These are phyloP conservation scores for Sicyos baderoa DNA, from an alignment of 306 rosid genomes.

Conservation along the genomic window DNA sequence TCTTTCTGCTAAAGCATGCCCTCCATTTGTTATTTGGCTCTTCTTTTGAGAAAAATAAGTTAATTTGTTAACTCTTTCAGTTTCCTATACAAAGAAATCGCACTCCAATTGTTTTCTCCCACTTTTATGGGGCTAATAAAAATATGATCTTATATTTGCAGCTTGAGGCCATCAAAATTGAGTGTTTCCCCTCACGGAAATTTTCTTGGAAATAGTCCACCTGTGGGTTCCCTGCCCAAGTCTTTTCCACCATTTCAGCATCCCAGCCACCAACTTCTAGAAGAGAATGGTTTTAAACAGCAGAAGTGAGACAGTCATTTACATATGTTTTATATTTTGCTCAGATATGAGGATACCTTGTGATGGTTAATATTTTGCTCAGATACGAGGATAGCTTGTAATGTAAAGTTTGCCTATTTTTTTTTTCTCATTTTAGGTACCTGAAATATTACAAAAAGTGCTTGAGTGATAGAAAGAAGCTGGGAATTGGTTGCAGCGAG, in stretches of 20 bases:
- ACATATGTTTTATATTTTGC: conserved; percentile 11
- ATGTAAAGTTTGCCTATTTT: conserved; percentile 27
- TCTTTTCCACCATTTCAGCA: conserved; percentile 94
- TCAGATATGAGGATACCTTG: background rate
- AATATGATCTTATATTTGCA: conserved; percentile 34
- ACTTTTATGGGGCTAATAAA: conserved; percentile 23
- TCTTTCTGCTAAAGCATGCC: background rate
- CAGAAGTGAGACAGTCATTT: conserved; percentile 55
- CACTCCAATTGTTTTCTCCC: conserved; percentile 11
- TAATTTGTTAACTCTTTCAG: conserved; percentile 2
- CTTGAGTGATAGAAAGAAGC: conserved; percentile 81
- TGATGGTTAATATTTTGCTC: too few species aligned
- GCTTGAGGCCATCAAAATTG: conserved; percentile 64
- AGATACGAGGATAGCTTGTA: conserved; percentile 12
- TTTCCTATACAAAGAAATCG: conserved; percentile 18
- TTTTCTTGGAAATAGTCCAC: conserved; percentile 69
- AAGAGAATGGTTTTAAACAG: conserved; percentile 91
- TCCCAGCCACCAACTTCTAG: conserved; percentile 94
- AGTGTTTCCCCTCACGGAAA: conserved; percentile 79
- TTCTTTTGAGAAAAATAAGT: conserved; percentile 11
- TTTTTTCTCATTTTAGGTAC: conserved; percentile 51
- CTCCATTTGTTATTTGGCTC: background rate
- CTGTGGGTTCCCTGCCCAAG: conserved; percentile 95
- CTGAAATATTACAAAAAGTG: conserved; percentile 66
- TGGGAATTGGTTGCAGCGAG: conserved; percentile 98